Evolutionary conservation across 2,329 filamentous ascomycete genomes (phyloP), one percentile per base, ranked within the genome.

Genomic region (Cladobotryum mycophilum): DNA sequence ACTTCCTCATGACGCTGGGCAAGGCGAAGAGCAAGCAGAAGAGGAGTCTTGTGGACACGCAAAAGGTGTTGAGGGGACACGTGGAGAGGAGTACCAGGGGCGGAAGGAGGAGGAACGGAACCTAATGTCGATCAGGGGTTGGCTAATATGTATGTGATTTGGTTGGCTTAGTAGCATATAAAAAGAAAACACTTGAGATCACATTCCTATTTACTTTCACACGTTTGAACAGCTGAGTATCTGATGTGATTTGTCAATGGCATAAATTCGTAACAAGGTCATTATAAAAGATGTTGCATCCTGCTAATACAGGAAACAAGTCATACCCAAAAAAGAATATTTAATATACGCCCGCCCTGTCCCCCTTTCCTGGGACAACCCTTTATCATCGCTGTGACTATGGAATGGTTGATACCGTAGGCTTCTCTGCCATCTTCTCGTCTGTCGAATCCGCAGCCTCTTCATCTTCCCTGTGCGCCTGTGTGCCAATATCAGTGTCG

Each of bases 1-100:
- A 99, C 70, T 95, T 99, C 72, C 67, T 99, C 62, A 99, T 99
- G 93, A 97, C 92, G 37, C 72, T 99, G 53, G 89, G 92, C 53
- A 97, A 99, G 76, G 93, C 93, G 11, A 95, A 93, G 78, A 81
- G 80, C 59, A 99, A 97, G 78, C 86, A 93, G 64, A 96, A 96
- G 84, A 81, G 91, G 64, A 96, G 89, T 80, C 73, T 99, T 69
- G 82, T 88, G 12, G 86, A 96, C 71, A 90, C 89, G 56, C 82
- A 81, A 64, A 89, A 86, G 72, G 82, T 90, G 35, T 70, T 97
- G 58, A 85, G 81, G 66, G 87, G 84, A 2, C 92, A 97, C 69
- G 79, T 92, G 25, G 84, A 91, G 51, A 80, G 91, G 66, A 84
- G 83, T 65, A 95, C 95, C 74, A 83, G 83, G 54, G 92, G 91